Evolutionary conservation across 345 rosid genomes (phyloP).

Genomic region (Zanthoxylum bungeanum): DNA sequence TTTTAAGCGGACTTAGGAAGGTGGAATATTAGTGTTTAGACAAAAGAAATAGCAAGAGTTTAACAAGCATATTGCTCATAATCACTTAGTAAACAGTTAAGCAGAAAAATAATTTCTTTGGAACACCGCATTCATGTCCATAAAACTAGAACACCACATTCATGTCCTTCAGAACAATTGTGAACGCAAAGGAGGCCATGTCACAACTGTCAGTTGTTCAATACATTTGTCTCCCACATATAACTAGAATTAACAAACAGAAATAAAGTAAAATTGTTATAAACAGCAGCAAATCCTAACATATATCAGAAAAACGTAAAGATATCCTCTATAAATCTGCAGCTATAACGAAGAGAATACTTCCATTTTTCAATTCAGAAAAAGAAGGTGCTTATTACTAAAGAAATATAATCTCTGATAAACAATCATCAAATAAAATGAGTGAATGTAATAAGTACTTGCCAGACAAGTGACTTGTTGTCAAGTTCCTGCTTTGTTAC

Average conservation of each 20-base stretch:
- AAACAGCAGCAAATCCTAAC: background rate
- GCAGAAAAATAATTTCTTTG: background rate
- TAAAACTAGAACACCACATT: background rate
- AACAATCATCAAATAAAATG: conserved; percentile 1
- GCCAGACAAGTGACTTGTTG: conserved; percentile 89
- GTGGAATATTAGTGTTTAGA: background rate
- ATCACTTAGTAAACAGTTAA: background rate
- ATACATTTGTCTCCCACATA: background rate
- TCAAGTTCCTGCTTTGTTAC: conserved; percentile 97
- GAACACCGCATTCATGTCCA: no score
- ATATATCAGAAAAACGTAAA: background rate
- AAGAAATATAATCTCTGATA: background rate
- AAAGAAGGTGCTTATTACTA: background rate
- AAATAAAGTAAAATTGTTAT: background rate
- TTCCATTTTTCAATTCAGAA: background rate
- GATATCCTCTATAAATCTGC: background rate
- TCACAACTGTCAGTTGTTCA: background rate
- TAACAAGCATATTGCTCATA: background rate
- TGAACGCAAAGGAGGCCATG: background rate
- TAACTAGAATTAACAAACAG: background rate
- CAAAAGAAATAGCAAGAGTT: background rate
- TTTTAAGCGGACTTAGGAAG: background rate
- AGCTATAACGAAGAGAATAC: background rate
- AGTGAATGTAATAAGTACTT: conserved; percentile 23
- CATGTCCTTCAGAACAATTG: background rate